Percentiles rank a stretch among this genome's conserved stretches.
Conservation (phyloP, 495 filamentous ascomycete species). For the Penicillium angulare region DNA sequence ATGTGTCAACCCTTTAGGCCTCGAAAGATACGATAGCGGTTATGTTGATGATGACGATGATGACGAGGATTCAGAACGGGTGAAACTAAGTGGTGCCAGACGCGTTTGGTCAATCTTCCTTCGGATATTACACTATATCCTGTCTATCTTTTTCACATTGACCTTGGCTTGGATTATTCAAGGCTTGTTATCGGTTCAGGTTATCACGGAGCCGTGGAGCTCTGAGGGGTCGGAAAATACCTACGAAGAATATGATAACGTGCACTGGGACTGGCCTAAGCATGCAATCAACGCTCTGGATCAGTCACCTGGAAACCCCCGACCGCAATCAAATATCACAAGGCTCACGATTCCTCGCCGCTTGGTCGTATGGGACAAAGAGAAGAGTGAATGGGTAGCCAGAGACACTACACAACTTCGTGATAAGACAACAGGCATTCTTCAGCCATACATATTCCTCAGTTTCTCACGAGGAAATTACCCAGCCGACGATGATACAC, state of each 20-base stretch:
- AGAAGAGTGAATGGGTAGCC: not conserved
- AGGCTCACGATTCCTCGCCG: constrained; percentile 11
- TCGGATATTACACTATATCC: constrained; percentile 4
- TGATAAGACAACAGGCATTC: constrained; percentile 11
- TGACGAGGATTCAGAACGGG: not conserved
- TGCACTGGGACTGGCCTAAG: constrained; percentile 13
- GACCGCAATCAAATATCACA: constrained; percentile 7
- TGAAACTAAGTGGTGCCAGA: not conserved
- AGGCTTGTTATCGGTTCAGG: constrained; percentile 6
- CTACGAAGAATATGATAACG: constrained; percentile 13
- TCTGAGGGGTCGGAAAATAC: constrained; percentile 1
- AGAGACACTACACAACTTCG: constrained; percentile 4
- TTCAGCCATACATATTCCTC: constrained; percentile 10
- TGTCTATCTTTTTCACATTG: constrained; percentile 7
- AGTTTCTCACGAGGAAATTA: constrained; percentile 16
- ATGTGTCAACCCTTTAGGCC: constrained; percentile 10
- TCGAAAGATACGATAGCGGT: constrained; percentile 5
- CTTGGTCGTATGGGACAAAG: constrained; percentile 9
- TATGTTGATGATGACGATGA: constrained; percentile 5
- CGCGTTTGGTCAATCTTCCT: not conserved
- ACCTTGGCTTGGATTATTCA: constrained; percentile 12
- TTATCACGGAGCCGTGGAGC: constrained; percentile 11
- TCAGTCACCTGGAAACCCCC: constrained; percentile 9
- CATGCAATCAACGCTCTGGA: constrained; percentile 13
- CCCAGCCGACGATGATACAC: not conserved